phyloP scores from a whole-genome alignment of 169 alveolate species.

The Neospora caninum region DNA sequence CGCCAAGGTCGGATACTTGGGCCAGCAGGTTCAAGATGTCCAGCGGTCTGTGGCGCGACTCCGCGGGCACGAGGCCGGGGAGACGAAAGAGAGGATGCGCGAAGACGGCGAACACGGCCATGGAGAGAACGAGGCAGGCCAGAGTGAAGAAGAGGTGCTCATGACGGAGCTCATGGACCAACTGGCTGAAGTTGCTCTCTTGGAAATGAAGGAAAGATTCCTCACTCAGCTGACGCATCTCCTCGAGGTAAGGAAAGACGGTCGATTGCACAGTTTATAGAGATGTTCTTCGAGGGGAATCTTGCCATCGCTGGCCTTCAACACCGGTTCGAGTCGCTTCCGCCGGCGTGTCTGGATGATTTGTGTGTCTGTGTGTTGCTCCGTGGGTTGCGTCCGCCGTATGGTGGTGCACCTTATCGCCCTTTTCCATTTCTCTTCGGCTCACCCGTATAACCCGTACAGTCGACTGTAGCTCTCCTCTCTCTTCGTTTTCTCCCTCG shows the following conservation, averaged over 20 bases:
- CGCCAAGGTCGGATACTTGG: neutral
- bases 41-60: conserved; percentile 1
- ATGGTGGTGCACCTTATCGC: too few species aligned
- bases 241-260: neutral
- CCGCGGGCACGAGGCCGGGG: neutral
- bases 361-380: too few species aligned
- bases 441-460: too few species aligned
- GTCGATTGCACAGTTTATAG: too few species aligned
- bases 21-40: neutral
- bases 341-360: too few species aligned
- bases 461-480: neutral
- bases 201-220: neutral
- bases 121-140: neutral
- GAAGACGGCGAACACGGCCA: neutral
- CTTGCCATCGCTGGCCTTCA: too few species aligned
- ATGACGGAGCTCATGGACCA: neutral
- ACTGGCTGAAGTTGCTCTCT: neutral
- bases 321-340: too few species aligned
- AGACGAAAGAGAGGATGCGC: neutral
- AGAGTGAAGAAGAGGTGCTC: neutral
- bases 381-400: too few species aligned
- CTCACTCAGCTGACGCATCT: neutral
- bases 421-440: too few species aligned
- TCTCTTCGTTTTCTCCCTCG: neutral
- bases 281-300: too few species aligned